Base-by-base conservation (phyloP, 2,329 filamentous ascomycete genomes). In the Magnaporthiopsis poae region DNA sequence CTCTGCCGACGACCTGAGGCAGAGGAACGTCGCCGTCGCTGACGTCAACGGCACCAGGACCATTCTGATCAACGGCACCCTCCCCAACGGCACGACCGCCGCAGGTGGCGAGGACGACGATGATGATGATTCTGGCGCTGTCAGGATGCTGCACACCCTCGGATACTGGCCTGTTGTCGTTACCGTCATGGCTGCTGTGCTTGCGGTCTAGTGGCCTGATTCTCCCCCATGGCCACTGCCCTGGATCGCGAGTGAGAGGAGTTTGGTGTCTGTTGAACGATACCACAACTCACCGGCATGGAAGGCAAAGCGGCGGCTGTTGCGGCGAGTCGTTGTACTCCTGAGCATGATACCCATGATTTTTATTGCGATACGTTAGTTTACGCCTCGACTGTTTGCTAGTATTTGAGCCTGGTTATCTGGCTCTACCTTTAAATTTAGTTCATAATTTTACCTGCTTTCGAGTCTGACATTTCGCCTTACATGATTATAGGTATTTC, bases 61-160 rank as follows among this genome's bases (percentile, higher is more conserved):
- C 1, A 82, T 95, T 56, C 79, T 90, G 36, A 78, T 94, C 74
- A 92, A 92, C 74, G 91, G 91, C n/a, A 90, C 88, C 0, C 78
- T 94, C 3, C 84, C 87, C 36, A 89, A 90, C 70, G 86, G 85
- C 63, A 90, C 88, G 0, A 88, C 85, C 0, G 80, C 82, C 0
- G 68, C 79, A 3, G 80, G 79, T 15, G 82, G 80, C 33, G 77
- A 74, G 18, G 80, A 80, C 1, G 74, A 77, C 63, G 74, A 80
- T 9, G 72, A 31, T 31, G 31, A 31, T 31, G 31, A 72, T 61
- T 69, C 68, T 59, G 75, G 70, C 27, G 77, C 76, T n/a, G 77
- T 70, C 27, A 70, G 72, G 75, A 36, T 81, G 60, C 71, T 77
- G 2, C 73, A 80, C 67, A 70, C 77, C 0, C 74, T 78, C 5